These are phyloP conservation scores for Pythium dissotocum DNA, from an alignment of 352 stramenopile species.

Conservation along the genomic window DNA sequence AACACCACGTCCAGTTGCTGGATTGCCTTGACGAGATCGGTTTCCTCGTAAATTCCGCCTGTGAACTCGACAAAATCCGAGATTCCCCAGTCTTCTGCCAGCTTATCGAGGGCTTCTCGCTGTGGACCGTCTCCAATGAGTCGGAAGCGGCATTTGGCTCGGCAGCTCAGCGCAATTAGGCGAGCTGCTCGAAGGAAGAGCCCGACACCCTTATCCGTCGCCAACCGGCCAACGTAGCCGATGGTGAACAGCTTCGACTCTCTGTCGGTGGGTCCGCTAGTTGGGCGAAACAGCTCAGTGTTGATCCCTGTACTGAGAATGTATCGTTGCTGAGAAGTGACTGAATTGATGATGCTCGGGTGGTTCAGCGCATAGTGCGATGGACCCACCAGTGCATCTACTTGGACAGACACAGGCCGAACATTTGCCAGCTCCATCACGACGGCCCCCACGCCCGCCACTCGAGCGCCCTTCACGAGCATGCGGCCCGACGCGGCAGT, in stretches of 20 bases:
- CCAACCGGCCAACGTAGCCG: conserved; percentile 47
- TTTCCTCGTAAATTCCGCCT: conserved; percentile 47
- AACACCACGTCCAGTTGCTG: conserved; percentile 46
- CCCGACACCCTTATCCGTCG: conserved; percentile 52
- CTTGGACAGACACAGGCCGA: conserved; percentile 31
- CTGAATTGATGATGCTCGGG: conserved; percentile 36
- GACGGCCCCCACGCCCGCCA: conserved; percentile 38
- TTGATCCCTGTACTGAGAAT: conserved; percentile 49
- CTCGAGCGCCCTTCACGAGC: conserved; percentile 35
- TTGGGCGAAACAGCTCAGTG: conserved; percentile 39
- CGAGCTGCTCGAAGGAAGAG: conserved; percentile 38
- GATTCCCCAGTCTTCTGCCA: conserved; percentile 33
- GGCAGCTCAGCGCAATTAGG: conserved; percentile 29
- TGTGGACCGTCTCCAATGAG: conserved; percentile 36
- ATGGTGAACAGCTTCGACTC: conserved; percentile 34
- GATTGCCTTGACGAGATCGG: conserved; percentile 31
- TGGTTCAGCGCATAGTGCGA: conserved; percentile 53
- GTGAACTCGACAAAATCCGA: conserved; percentile 37
- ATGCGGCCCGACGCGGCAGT: conserved; percentile 35
- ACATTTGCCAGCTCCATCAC: conserved; percentile 63
- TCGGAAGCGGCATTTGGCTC: conserved; percentile 27
- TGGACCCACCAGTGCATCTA: conserved; percentile 51
- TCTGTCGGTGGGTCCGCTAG: neutral
- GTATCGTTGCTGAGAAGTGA: conserved; percentile 27
- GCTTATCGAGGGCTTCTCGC: neutral